Percentiles rank a stretch among this genome's conserved stretches.
These are phyloP conservation scores for Rhamnella rubrinervis DNA, from an alignment of 331 rosid species.

Conservation along the genomic window DNA sequence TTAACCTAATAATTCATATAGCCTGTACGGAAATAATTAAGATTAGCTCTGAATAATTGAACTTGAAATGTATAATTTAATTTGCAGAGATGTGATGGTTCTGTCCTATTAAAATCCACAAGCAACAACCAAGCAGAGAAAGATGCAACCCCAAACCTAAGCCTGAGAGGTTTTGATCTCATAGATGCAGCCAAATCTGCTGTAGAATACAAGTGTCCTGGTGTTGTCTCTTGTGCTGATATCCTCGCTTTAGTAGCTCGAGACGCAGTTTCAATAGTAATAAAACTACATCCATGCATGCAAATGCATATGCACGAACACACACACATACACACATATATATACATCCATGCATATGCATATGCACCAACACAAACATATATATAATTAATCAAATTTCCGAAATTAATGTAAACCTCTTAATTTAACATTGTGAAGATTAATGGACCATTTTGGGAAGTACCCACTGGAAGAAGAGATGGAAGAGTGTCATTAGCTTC, in stretches of 20 bases:
- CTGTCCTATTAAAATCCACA: constrained; percentile 32
- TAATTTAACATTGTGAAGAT: constrained; percentile 11
- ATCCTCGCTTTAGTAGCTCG: constrained; percentile 35
- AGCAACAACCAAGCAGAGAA: constrained; percentile 29
- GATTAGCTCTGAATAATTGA: too few relatives aligned
- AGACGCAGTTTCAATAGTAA: constrained; percentile 35
- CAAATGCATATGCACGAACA: neutral
- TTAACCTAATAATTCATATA: too few relatives aligned
- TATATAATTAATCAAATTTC: too few relatives aligned
- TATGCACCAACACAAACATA: too few relatives aligned
- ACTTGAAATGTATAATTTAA: neutral
- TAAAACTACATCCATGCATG: neutral
- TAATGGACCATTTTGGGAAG: constrained; percentile 41
- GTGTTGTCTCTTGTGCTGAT: constrained; percentile 47
- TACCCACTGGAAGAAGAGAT: constrained; percentile 49
- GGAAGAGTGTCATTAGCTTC: constrained; percentile 32
- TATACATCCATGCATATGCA: neutral
- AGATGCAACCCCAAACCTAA: constrained; percentile 29
- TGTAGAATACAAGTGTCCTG: constrained; percentile 36
- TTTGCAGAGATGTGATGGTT: constrained; percentile 48
- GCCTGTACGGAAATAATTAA: too few relatives aligned
- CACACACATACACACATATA: too few relatives aligned
- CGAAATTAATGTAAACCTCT: neutral
- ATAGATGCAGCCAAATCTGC: constrained; percentile 35
- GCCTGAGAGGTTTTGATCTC: constrained; percentile 38